Base-by-base conservation (phyloP, 2,329 filamentous ascomycete genomes). In the Amauroascus niger region DNA sequence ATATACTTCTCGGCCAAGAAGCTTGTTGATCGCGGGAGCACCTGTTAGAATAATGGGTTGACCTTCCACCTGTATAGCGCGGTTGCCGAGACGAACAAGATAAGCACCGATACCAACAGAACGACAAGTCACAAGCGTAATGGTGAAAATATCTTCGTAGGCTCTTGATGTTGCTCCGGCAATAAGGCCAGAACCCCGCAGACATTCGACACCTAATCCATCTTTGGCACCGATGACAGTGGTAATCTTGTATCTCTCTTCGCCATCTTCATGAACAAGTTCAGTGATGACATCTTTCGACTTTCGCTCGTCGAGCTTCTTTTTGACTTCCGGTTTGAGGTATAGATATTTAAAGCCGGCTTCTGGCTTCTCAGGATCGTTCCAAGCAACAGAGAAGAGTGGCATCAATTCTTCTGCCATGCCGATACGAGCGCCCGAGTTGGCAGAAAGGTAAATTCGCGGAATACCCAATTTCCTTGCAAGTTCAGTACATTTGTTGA, bases 71-170 rank as follows among this genome's bases (percentile, higher is more conserved):
- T 98, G 93, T 61, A 98, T 94, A 60, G 93, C 91, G 83, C 93
- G 88, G 74, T 98, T 93, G 56, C 93, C 93, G 57, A 98, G 88
- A 69, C 93, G 91, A 63, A 98, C 93, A 53, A 98, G 87, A 75
- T 98, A 98, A 50, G 93, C 93, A 81, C 93, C 93, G 61, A 98
- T 98, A 85, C 93, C 93, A 68, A 98, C 93, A 63, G 93, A 98
- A 67, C 93, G 86, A 74, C 93, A 98, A 58, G 93, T 98, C 58
- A 98, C 93, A 61, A 98, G 79, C 18, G 93, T 98, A 65, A 96
- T 85, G 55, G 93, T 98, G 76, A 98, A 98, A 70, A 98, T 96
- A 69, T 98, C 93, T 66, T 96, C 91, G 74, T 98, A 98, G 40
- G 93, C 93, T 68, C 87, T 84, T 68, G 90, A 95, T 33, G 93